Conservation (phyloP, 1,284 basidiomycete genomes). For the Hemileia vastatrix region DNA sequence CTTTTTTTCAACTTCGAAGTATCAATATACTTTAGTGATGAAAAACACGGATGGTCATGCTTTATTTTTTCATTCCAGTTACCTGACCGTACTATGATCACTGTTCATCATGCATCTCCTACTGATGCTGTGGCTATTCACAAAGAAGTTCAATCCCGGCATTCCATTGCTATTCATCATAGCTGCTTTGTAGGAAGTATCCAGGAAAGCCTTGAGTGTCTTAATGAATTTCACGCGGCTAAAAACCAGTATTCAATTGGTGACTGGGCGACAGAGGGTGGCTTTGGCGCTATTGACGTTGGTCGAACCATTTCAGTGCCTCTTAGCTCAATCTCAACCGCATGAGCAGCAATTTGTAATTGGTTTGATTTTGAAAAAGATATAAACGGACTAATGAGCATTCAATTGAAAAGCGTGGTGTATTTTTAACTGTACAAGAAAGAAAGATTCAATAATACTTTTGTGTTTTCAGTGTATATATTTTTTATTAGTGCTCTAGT, state of each 20-base stretch:
- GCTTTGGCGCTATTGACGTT: conserved; percentile 11
- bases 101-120: conserved; percentile 32
- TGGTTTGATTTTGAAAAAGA: too few relatives aligned
- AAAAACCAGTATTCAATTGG: conserved; percentile 3
- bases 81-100: conserved; percentile 30
- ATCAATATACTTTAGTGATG: too few relatives aligned
- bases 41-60: neutral
- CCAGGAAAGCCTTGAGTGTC: conserved; percentile 4
- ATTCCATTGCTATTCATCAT: conserved; percentile 28
- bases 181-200: conserved; percentile 6
- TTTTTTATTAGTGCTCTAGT: too few relatives aligned
- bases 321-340: too few relatives aligned
- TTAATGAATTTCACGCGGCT: neutral
- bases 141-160: conserved; percentile 30
- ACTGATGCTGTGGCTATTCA: conserved; percentile 37
- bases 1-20: neutral
- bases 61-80: conserved; percentile 25
- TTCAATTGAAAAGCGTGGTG: too few relatives aligned
- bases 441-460: too few relatives aligned
- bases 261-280: neutral
- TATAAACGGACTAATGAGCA: too few relatives aligned
- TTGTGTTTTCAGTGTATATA: too few relatives aligned
- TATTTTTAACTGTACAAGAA: too few relatives aligned
- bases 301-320: conserved; percentile 12
- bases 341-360: too few relatives aligned